phyloP scores from a whole-genome alignment of 768 basidiomycete species.

The Porpolomopsis calyptriformis region DNA sequence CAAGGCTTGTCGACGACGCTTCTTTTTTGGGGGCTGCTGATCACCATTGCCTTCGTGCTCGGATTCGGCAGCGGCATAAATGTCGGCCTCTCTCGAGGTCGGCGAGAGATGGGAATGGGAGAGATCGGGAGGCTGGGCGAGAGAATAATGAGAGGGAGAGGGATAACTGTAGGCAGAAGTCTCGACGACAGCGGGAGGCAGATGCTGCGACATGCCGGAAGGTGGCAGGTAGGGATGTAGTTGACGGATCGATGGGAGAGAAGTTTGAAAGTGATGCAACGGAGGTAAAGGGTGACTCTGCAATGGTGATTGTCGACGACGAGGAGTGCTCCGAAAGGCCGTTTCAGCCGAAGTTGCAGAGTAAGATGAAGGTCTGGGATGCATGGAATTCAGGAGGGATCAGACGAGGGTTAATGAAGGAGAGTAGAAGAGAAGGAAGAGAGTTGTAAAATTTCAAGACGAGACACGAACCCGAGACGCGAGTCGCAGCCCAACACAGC shows the following conservation, averaged over 20 bases:
- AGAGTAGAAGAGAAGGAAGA: neutral
- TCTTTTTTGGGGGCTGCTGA: conserved; percentile 65
- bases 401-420: neutral
- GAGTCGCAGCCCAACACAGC: neutral
- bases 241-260: conserved; percentile 58
- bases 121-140: conserved; percentile 9
- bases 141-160: conserved; percentile 16
- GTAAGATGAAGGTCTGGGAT: neutral
- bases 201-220: conserved; percentile 29
- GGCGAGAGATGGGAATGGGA: conserved; percentile 5
- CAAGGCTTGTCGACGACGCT: conserved; percentile 68
- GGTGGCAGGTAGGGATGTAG: conserved; percentile 56
- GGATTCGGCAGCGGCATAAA: conserved; percentile 36
- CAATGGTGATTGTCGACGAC: neutral
- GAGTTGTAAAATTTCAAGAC: neutral
- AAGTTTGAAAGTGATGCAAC: neutral
- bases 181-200: conserved; percentile 11
- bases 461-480: neutral
- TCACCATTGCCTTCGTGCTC: conserved; percentile 46
- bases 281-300: neutral
- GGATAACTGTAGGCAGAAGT: conserved; percentile 14
- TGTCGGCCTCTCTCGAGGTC: conserved; percentile 7
- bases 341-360: neutral
- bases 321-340: neutral
- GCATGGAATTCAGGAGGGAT: neutral